phyloP scores from a whole-genome alignment of 2,329 filamentous ascomycete species.

The Emmonsia crescens region DNA sequence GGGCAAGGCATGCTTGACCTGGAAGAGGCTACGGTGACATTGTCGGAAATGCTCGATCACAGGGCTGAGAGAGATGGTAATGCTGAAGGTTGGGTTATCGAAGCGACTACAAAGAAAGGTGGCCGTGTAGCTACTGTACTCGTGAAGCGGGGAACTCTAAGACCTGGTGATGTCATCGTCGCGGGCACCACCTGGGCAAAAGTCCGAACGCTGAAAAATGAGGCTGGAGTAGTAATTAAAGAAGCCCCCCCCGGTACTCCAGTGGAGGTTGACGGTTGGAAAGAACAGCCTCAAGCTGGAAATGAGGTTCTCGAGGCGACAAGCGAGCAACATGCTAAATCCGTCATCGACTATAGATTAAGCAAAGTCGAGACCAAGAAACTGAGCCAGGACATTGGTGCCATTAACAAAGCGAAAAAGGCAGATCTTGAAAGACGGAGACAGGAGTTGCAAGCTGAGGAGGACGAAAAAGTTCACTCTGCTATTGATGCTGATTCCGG shows the following conservation, averaged over 20 bases:
- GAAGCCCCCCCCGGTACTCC: conserved; percentile 80
- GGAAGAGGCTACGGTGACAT: conserved; percentile 77
- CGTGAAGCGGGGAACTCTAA: conserved; percentile 75
- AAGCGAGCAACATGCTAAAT: conserved; percentile 66
- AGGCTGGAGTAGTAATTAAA: conserved; percentile 60
- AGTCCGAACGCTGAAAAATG: conserved; percentile 74
- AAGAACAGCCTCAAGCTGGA: conserved; percentile 72
- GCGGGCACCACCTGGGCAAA: conserved; percentile 82
- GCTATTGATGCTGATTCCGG: conserved; percentile 36
- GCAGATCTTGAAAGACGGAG: conserved; percentile 45
- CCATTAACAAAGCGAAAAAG: conserved; percentile 60
- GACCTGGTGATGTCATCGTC: conserved; percentile 69
- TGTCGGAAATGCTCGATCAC: conserved; percentile 84
- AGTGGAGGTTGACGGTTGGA: conserved; percentile 92
- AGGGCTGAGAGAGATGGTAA: conserved; percentile 65
- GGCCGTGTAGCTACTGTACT: conserved; percentile 84
- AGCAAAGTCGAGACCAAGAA: conserved; percentile 60
- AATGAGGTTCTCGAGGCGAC: conserved; percentile 76
- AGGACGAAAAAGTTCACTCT: conserved; percentile 24
- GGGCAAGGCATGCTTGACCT: conserved; percentile 83
- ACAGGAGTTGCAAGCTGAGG: conserved; percentile 21
- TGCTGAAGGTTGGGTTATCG: conserved; percentile 88
- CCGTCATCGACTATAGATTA: conserved; percentile 63
- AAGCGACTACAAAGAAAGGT: conserved; percentile 74
- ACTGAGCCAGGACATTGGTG: conserved; percentile 58